Conservation (phyloP, 2,329 filamentous ascomycete genomes). For the Aspergillus proliferans region DNA sequence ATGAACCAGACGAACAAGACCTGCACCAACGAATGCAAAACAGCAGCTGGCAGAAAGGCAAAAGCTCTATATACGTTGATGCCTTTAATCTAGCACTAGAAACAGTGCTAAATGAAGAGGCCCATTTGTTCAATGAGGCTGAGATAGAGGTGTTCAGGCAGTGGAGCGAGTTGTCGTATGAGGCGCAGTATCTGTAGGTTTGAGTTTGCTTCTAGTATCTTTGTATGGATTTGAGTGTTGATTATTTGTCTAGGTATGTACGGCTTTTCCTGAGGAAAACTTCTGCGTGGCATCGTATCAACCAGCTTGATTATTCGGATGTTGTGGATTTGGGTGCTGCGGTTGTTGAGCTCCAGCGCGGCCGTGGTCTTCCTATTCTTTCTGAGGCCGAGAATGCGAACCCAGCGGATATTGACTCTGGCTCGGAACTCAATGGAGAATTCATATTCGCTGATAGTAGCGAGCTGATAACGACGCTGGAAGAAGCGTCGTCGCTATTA, state of each 20-base stretch:
- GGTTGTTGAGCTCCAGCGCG: constrained; percentile 57
- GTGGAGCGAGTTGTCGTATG: constrained; percentile 71
- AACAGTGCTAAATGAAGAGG: constrained; percentile 82
- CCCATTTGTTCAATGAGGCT: constrained; percentile 74
- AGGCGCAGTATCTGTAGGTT: constrained; percentile 80
- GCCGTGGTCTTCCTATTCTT: constrained; percentile 49
- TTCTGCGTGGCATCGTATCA: constrained; percentile 80
- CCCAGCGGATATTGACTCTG: constrained; percentile 45
- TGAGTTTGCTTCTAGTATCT: not conserved
- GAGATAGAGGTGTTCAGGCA: constrained; percentile 70
- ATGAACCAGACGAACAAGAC: constrained; percentile 25
- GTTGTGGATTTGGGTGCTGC: constrained; percentile 67
- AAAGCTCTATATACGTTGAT: constrained; percentile 91
- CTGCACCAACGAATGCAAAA: constrained; percentile 50
- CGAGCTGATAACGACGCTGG: constrained; percentile 66
- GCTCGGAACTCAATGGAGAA: constrained; percentile 44
- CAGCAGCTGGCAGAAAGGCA: constrained; percentile 64
- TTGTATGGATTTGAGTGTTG: not conserved
- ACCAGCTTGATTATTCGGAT: constrained; percentile 70
- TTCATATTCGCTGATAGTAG: constrained; percentile 81
- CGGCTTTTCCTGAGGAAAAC: constrained; percentile 89
- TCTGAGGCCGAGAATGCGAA: constrained; percentile 26
- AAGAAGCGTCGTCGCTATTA: constrained; percentile 76
- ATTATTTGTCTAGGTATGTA: constrained; percentile 60
- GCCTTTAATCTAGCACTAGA: constrained; percentile 90